Base-by-base conservation (phyloP, 805 yeast genomes). In the Metschnikowia proteae region DNA sequence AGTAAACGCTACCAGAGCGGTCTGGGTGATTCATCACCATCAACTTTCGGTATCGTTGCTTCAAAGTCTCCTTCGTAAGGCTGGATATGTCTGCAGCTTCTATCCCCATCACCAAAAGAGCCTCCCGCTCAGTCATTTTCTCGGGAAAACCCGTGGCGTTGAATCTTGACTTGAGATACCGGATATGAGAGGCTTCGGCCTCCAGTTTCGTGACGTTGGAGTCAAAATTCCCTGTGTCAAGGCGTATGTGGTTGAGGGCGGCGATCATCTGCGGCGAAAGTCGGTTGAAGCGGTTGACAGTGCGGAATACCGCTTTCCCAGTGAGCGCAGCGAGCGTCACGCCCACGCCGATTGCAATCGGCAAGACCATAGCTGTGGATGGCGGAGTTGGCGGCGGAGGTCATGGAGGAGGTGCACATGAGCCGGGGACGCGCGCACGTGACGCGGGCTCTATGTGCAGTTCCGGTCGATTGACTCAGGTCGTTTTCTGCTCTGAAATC, bases 1-100 rank as follows among this genome's bases (percentile, higher is more conserved):
- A 47, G 48, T 70, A 73, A 47, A 65, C 62, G 53, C 75, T 69
- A 1, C 78, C 78, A 10, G 62, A 54, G 35, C 63, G 64, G 49
- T 73, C 78, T 3, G 78, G 78, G 51, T 73, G 78, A 57, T 73
- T 73, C 55, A 61, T 50, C 11, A 70, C 61, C 67, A 73, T 71
- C 47, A 73, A 58, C 47, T 64, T 61, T 46, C 78, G 52, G 55
- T 72, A 73, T 36, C 74, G 57, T 29, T 65, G 61, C 43, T 65
- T 62, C 39, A 73, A 52, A 17, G 55, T 43, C 46, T 63, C 60
- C 38, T 56, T 50, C 26, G 63, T 60, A 28, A 70, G 52, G 13
- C 44, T 28, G 25, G 59, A 34, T 36, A 73, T 73, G 32, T 71
- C 75, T 38, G 61, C 63, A 6, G 72, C 74, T 46, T 70, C 70